Conservation (phyloP, 179 eudicot species). For the Silene coronaria region DNA sequence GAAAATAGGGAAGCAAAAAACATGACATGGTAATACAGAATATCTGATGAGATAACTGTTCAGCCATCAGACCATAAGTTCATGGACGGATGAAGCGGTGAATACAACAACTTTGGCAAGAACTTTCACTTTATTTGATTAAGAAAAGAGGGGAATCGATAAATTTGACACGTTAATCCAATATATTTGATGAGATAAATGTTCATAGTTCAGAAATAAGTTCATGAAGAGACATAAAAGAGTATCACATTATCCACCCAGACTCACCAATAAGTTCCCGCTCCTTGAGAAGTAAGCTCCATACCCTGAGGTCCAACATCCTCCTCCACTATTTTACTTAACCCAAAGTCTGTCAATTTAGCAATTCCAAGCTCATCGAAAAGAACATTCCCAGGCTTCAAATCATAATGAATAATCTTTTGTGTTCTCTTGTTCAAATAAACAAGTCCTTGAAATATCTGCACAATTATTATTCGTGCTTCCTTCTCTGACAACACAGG, state of each 20-base stretch:
- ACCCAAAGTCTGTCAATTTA: constrained; percentile 94
- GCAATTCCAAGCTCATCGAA: constrained; percentile 94
- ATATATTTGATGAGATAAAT: neutral
- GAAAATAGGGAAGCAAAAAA: neutral
- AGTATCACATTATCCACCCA: constrained; percentile 5
- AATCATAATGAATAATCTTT: constrained; percentile 89
- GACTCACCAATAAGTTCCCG: constrained; percentile 98
- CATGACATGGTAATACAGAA: neutral
- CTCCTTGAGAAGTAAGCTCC: constrained; percentile 99
- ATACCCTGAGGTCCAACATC: constrained; percentile 95
- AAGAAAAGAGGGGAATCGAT: neutral
- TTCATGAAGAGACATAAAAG: neutral
- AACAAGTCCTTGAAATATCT: constrained; percentile 92
- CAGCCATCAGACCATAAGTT: neutral
- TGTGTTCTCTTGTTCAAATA: constrained; percentile 89
- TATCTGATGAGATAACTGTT: neutral
- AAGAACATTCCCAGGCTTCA: constrained; percentile 97
- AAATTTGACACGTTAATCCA: neutral
- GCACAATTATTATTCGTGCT: constrained; percentile 89
- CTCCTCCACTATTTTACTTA: constrained; percentile 97
- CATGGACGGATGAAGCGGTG: neutral
- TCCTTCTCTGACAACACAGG: constrained; percentile 91
- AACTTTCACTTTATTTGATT: neutral
- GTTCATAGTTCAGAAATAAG: neutral
- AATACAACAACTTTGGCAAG: neutral